Evolutionary conservation across 768 basidiomycete genomes (phyloP).

Genomic region (Mycena sanguinolenta): DNA sequence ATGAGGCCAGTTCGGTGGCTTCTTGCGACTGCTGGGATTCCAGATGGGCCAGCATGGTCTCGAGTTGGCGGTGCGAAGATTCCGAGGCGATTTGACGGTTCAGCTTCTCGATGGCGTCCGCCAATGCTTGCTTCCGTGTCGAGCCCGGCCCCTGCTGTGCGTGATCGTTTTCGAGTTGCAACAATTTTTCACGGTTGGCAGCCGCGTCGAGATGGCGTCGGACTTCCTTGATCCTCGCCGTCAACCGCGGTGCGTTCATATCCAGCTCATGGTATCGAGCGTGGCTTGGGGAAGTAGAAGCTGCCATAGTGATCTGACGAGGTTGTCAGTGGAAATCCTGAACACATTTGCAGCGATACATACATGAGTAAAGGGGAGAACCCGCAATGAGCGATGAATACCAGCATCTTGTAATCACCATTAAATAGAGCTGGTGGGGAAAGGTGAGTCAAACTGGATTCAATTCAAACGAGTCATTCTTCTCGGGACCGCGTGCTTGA

Average conservation of each 20-base stretch:
- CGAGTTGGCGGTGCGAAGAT: background rate
- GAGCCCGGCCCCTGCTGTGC: background rate
- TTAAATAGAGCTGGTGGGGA: too few relatives aligned
- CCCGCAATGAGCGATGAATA: too few relatives aligned
- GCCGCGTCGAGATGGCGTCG: background rate
- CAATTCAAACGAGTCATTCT: too few relatives aligned
- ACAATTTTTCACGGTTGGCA: background rate
- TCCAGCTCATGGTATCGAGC: constrained; percentile 10
- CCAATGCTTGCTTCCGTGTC: background rate
- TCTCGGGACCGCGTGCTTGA: too few relatives aligned
- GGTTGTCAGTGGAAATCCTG: too few relatives aligned
- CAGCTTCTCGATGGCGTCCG: background rate
- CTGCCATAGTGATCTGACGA: too few relatives aligned
- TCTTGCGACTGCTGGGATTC: background rate
- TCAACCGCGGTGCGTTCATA: constrained; percentile 4
- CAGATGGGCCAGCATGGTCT: background rate
- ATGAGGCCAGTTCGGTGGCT: background rate
- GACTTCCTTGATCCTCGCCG: background rate
- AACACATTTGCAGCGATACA: too few relatives aligned
- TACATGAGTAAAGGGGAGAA: too few relatives aligned
- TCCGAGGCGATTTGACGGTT: background rate
- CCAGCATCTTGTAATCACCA: too few relatives aligned
- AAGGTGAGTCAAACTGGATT: too few relatives aligned
- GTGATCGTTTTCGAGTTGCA: background rate
- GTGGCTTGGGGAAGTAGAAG: background rate